Evolutionary conservation across 306 rosid species (phyloP), one percentile per base, ranked within the genome.

Genomic region (Sesbania bispinosa): DNA sequence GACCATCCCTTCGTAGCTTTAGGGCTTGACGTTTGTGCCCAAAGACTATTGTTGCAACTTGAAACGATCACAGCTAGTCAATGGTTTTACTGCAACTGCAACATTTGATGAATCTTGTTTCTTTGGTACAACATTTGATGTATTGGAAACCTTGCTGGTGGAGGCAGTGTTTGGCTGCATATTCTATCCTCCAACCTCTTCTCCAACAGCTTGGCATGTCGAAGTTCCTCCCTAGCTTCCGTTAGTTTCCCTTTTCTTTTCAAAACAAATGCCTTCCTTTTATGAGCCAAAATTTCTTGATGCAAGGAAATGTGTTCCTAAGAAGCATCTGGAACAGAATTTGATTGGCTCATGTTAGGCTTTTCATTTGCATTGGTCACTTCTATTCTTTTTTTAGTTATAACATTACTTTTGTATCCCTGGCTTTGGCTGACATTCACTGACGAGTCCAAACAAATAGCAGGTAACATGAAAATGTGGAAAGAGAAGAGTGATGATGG

Each of bases 41-140:
- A 94, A 87, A 52, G 99, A 94, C 77, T 94, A 88, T 75, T 94
- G 99, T 75, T 94, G 99, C 93, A 94, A 84, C 85, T 91, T 94
- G 83, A 94, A 91, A 48, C 97, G 97, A 7, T 94, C 99, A 1
- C 99, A 95, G 60, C 96, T 82, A 61, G 86, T 77, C 82, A 94
- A 55, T 20, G 89, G 85, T 66, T 90, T 90, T 35, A 69, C 81
- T 38, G 62, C 35, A 16, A n/a, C n/a, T n/a, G n/a, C n/a, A n/a
- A 61, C 43, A 47, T 38, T 76, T 13, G 75, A 0, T 8, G 82
- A 69, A 45, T 83, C 81, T 9, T 66, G 81, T 27, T 80, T 79
- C 85, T 80, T 87, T 57, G 61, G 75, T 68, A 35, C 77, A 60
- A 23, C 54, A 41, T 80, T 71, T 74, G 88, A 69, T 21, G 73